Base-by-base conservation (phyloP, 2,329 filamentous ascomycete species). In the Colletotrichum godetiae region DNA sequence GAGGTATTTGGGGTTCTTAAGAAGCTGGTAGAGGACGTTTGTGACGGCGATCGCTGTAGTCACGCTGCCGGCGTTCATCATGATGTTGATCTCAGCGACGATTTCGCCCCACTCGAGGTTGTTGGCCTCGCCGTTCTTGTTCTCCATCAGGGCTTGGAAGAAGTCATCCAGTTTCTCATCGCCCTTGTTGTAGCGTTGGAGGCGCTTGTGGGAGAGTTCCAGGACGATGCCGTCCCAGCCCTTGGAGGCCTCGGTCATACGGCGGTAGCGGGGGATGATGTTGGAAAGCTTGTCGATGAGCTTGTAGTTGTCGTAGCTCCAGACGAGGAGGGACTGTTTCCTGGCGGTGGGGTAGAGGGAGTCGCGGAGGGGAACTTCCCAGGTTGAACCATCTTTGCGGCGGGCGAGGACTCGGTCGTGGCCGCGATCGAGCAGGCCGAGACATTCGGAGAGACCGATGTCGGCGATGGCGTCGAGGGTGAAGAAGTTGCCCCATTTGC, bases 51-150 rank as follows among this genome's bases (percentile, higher is more conserved):
- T 82, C 13, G 80, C 79, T 1, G 88, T 89, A 0, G 88, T 90
- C 24, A 85, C 86, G 3, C 81, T 84, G 6, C 88, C 88, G 1
- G 88, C 88, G 74, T 83, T 84, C 75, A 85, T 85, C 84, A 90
- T 90, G 77, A 86, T 88, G 57, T 78, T 83, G 29, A 89, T 81
- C 76, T 91, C 89, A 13, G 89, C 88, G 0, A 89, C 84, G 8
- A 91, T 86, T 78, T 92, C 89, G 29, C 89, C 89, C 84, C 84
- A 89, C 72, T 90, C 87, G 1, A 91, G 84, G 49, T 84, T 79
- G 49, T 81, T 80, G 1, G 83, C 79, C 4, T 79, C 78, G 19
- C 80, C 85, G 22, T 65, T 65, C 67, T 65, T 85, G 62, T 85
- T 82, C 11, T 86, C 86, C 86, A 91, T 88, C 5, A 91, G 78